Percentiles rank a stretch among this genome's conserved stretches.
Conservation (phyloP, 1,139 yeast species). For the Pichia sp. region DNA sequence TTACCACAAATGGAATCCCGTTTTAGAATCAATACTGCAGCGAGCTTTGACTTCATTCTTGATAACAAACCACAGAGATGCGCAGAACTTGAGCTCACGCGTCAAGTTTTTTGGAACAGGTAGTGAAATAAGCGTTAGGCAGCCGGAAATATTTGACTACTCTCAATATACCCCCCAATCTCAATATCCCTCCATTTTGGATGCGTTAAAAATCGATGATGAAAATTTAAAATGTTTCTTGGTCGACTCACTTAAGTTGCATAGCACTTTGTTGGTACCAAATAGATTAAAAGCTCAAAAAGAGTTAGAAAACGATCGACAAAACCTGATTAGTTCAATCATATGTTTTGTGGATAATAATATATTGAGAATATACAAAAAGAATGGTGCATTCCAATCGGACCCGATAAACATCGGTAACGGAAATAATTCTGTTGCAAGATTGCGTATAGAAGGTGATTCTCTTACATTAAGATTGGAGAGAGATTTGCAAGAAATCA, state of each 20-base stretch:
- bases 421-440: slow-evolving; percentile 21
- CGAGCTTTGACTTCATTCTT: slow-evolving; percentile 58
- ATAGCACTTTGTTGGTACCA: slow-evolving; percentile 51
- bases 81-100: slow-evolving; percentile 42
- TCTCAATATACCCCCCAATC: slow-evolving; percentile 35
- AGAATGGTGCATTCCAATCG: slow-evolving; percentile 41
- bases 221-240: slow-evolving; percentile 55
- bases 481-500: slow-evolving; percentile 21
- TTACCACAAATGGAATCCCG: slow-evolving; percentile 54
- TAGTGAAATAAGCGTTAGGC: slow-evolving; percentile 49
- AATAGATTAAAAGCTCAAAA: slow-evolving; percentile 49
- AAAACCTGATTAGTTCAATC: slow-evolving; percentile 44
- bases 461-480: slow-evolving; percentile 21
- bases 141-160: slow-evolving; percentile 53
- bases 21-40: slow-evolving; percentile 53
- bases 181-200: slow-evolving; percentile 45
- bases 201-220: slow-evolving; percentile 53
- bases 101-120: slow-evolving; percentile 36
- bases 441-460: slow-evolving; percentile 25
- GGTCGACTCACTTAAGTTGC: slow-evolving; percentile 62
- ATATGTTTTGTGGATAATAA: slow-evolving; percentile 37
- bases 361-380: slow-evolving; percentile 38
- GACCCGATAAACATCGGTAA: slow-evolving; percentile 55
- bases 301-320: slow-evolving; percentile 34
- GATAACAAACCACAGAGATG: slow-evolving; percentile 63